Percentiles rank a stretch among this genome's conserved stretches.
phyloP scores from a whole-genome alignment of 768 basidiomycete species.

The Ephemerocybe angulata region DNA sequence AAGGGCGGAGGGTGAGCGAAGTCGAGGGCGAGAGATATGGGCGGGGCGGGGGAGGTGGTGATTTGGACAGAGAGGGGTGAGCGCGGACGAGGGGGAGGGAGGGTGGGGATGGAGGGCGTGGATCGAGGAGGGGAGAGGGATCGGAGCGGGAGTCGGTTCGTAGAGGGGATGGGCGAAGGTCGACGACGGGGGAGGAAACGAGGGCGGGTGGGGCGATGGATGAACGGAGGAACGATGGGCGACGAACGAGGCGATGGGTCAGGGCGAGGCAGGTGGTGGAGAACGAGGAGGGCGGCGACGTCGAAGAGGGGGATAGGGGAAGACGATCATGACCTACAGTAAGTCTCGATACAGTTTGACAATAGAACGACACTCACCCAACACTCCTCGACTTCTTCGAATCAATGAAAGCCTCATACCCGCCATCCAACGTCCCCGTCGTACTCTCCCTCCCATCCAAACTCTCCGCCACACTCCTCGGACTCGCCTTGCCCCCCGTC shows the following conservation, averaged over 20 bases:
- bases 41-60: neutral
- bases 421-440: slow-evolving; percentile 59
- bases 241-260: neutral
- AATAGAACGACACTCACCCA: too few species aligned
- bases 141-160: neutral
- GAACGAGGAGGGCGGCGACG: neutral
- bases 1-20: neutral
- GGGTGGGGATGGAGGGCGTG: neutral
- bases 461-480: slow-evolving; percentile 62
- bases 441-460: slow-evolving; percentile 60
- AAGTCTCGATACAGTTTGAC: too few species aligned
- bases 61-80: neutral
- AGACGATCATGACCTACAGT: neutral
- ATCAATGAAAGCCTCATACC: slow-evolving; percentile 85
- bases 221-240: neutral
- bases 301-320: neutral
- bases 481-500: slow-evolving; percentile 15
- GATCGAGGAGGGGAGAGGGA: neutral
- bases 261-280: too few species aligned
- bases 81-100: neutral
- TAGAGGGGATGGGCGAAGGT: neutral
- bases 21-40: neutral
- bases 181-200: neutral
- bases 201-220: neutral
- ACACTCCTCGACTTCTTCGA: slow-evolving; percentile 64